Base-by-base conservation (phyloP, 2,329 filamentous ascomycete species). In the Fusarium sp. region DNA sequence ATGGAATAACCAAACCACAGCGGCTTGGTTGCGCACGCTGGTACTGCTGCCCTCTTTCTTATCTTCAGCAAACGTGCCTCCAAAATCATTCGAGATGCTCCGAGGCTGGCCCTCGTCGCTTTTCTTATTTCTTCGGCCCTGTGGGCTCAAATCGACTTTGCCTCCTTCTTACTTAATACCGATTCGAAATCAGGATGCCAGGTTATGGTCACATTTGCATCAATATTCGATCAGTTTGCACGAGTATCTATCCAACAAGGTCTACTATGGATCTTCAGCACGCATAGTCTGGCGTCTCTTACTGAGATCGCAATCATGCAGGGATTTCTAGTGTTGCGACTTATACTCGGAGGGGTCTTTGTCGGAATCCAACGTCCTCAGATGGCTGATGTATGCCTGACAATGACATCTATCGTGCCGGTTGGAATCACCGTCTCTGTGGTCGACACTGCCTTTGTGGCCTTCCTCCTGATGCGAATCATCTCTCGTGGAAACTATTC, bases 61-160 rank as follows among this genome's bases (percentile, higher is more conserved):
- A 77, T 81, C 63, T 79, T 81, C 64, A 83, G 79, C 73, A 81
- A 82, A 68, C 79, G 85, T 79, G 79, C 82, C 74, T 80, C 80
- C 62, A 77, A 82, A 40, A 76, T 86, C 62, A 81, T 86, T 74
- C 82, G 83, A 77, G 84, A 88, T 79, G 84, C 85, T 79, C 82
- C 83, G 85, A 88, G 86, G 86, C 86, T 89, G 86, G 86, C 83
- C 85, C 86, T 89, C 85, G 78, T 83, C 73, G 76, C 79, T 68
- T 88, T 87, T 75, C 81, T 88, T 72, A 63, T 81, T 26, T 79
- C 82, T 58, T 80, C 84, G 30, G 81, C 82, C 67, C 78, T 86
- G 48, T 89, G 87, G 87, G 85, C 85, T 46, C 76, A 84, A 40
- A 74, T 81, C 63, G 82, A 82, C 57, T 88, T 89, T 65, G 76